Evolutionary conservation across 2,329 filamentous ascomycete genomes (phyloP), one percentile per base, ranked within the genome.

Genomic region (Xylariaceae sp.): DNA sequence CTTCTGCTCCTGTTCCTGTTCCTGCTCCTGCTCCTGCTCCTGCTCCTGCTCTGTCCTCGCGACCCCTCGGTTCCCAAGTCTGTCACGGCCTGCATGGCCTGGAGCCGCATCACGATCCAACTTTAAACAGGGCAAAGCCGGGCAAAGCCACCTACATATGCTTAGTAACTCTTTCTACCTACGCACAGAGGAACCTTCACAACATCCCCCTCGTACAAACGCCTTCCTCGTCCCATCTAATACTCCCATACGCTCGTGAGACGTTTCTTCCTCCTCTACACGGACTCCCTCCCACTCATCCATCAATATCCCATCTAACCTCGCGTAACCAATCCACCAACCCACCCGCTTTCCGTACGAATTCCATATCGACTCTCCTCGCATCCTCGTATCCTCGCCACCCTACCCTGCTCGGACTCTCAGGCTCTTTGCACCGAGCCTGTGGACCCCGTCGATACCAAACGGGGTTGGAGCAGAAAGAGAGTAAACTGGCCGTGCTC

Each of bases 401-500:
- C 52, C 48, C 31, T 48, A 39, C 52, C 47, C 37, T 45, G 55
- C 50, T 45, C 43, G 52, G 27, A 7, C 5, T 47, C 52, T 53
- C 47, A 19, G 19, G 19, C 19, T 19, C 19, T 19, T 53, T 51
- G 49, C 57, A 53, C 43, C 11, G 49, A 47, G 42, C 49, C 39
- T 48, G 53, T 56, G 54, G 61, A 61, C 64, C 19, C 59, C 63
- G 64, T 69, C 68, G 64, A 29, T 53, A 49, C 39, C 59, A 63
- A 63, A 63, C 66, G 64, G 67, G 68, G 68, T 65, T 65, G 62
- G 59, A 55, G 60, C 61, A 61, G 63, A 19, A 19, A 19, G 19
- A 19, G 19, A 74, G 70, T 79, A 87, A 86, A 71, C 80, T 86
- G 83, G 83, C 81, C 75, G 75, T 77, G 66, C 65, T 78, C 66